A percentile compares a stretch with the other conserved stretches of the same genome.
These are phyloP conservation scores for Daldinia bambusicola DNA, from an alignment of 495 filamentous ascomycete genomes.

Conservation along the genomic window DNA sequence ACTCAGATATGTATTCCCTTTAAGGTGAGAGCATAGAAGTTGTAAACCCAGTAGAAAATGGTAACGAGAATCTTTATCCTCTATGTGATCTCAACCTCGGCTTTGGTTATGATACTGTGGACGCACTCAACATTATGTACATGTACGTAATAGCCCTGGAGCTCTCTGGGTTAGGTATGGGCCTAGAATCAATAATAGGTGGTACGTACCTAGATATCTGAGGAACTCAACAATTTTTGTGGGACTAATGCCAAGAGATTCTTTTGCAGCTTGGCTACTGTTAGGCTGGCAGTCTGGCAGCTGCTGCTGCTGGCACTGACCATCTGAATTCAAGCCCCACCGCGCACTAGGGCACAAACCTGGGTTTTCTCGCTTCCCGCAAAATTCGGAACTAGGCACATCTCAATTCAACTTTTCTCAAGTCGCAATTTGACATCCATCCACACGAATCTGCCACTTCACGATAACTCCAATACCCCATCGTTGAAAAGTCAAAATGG, in stretches of 20 bases:
- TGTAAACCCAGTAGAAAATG: too few relatives aligned
- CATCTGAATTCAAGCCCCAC: conserved; percentile 2
- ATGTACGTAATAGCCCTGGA: too few relatives aligned
- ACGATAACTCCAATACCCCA: conserved; percentile 32
- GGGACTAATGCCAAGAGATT: neutral
- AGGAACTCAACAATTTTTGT: neutral
- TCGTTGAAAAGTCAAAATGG: conserved; percentile 56
- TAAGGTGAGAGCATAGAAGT: too few relatives aligned
- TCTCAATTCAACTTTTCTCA: conserved; percentile 35
- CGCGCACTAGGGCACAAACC: conserved; percentile 46
- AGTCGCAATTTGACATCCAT: conserved; percentile 29
- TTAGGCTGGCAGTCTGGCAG: neutral
- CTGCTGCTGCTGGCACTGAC: conserved; percentile 10
- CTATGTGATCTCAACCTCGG: too few relatives aligned
- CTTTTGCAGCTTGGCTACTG: too few relatives aligned
- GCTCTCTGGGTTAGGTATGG: too few relatives aligned
- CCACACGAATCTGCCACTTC: conserved; percentile 40
- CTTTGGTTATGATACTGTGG: too few relatives aligned
- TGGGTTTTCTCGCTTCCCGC: conserved; percentile 43
- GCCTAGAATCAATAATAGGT: neutral
- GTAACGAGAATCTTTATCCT: too few relatives aligned
- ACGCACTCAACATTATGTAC: too few relatives aligned
- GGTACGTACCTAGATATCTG: neutral
- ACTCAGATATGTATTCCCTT: neutral
- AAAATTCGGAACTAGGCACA: conserved; percentile 34